Base-by-base conservation (phyloP, 2,329 filamentous ascomycete genomes). In the Calonectria multiphialidica region DNA sequence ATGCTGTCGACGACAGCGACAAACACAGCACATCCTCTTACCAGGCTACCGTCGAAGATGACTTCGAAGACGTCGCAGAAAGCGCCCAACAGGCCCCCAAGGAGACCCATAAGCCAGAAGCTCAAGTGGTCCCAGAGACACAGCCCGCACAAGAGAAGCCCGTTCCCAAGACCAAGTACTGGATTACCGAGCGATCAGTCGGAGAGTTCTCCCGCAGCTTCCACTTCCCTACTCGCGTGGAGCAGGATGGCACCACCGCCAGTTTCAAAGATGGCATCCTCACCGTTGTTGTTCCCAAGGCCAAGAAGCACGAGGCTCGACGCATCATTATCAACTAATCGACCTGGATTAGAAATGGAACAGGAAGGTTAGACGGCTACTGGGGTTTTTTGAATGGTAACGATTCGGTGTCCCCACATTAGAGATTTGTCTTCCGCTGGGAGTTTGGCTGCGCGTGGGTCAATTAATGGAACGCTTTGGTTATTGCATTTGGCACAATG, bases 171-270 rank as follows among this genome's bases (percentile, higher is more conserved):
- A 83, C 86, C 77, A 92, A 91, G 84, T 96, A 92, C 88, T 96
- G 94, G 94, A 85, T 92, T 73, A 87, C 87, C 45, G 92, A 94
- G 85, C 91, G 92, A 77, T 89, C 87, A 71, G 84, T 92, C 69
- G 93, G 92, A 81, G 88, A 92, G 76, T 95, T 94, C 84, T 87
- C 89, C 63, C 90, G 93, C 74, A 90, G 87, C 71, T 94, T 94
- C 85, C 89, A 86, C 81, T 94, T 95, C 86, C 91, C 92, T 0
- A 83, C 84, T 67, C 88, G 88, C 28, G 88, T 94, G 72, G 90
- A 93, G 79, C 88, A 90, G 77, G 90, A 91, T 15, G 83, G 79
- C 3, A 92, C 94, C 67, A 86, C 83, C 50, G 93, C 93, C 57
- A 87, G 81, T 66, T 89, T 94, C 77, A 89, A 90, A 82, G 89